These are phyloP conservation scores for Endotrypanum monterogeii DNA, from an alignment of 208 protist genomes.

Conservation along the genomic window DNA sequence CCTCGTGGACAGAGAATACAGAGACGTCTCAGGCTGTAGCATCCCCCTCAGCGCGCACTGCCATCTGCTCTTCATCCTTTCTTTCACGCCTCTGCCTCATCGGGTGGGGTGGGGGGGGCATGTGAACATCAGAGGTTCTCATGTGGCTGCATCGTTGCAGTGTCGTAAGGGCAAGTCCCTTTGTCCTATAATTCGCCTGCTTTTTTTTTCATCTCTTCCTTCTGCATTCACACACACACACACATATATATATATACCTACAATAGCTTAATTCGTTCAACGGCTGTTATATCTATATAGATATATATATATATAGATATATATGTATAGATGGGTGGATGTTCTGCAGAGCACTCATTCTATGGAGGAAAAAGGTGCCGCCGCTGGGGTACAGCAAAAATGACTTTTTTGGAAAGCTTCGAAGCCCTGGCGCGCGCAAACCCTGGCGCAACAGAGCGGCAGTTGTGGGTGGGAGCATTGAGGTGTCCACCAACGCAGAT, in stretches of 20 bases:
- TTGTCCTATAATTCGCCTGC: not conserved
- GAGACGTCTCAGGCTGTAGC: not conserved
- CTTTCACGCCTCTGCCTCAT: slow-evolving; percentile 5
- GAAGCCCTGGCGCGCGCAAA: slow-evolving; percentile 74
- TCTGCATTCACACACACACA: not conserved
- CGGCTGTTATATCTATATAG: too few species aligned
- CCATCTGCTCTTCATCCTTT: not conserved
- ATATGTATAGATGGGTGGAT: slow-evolving; percentile 24
- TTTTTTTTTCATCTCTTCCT: not conserved
- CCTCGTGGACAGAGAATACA: not conserved
- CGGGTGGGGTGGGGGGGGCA: not conserved
- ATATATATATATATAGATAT: not conserved
- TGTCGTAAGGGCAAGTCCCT: too few species aligned
- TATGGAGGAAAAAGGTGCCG: slow-evolving; percentile 43
- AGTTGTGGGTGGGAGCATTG: slow-evolving; percentile 55
- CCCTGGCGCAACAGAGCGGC: slow-evolving; percentile 72
- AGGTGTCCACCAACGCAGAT: slow-evolving; percentile 57
- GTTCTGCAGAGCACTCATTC: slow-evolving; percentile 22
- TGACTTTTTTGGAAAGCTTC: slow-evolving; percentile 76
- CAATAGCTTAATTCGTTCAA: too few species aligned
- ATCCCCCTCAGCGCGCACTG: not conserved
- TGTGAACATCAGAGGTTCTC: not conserved
- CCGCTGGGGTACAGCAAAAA: slow-evolving; percentile 73
- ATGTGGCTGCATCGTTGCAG: not conserved
- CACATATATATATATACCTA: not conserved